Base-by-base conservation (phyloP, 2,329 filamentous ascomycete species). In the Balansia obtecta region DNA sequence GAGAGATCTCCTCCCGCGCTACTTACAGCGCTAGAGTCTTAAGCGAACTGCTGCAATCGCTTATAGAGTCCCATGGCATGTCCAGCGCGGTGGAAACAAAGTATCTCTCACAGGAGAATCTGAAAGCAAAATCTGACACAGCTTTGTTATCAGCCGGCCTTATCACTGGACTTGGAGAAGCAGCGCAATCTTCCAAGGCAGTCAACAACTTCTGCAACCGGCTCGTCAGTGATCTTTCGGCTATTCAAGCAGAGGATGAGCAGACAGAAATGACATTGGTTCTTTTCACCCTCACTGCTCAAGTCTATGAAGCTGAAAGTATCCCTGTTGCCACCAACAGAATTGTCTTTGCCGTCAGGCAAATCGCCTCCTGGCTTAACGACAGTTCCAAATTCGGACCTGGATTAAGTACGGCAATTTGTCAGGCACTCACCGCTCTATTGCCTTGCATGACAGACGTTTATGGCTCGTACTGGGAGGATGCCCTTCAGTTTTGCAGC, bases 391-490 rank as follows among this genome's bases (percentile, higher is more conserved):
- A 67, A 1, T 53, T 78, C 1, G 66, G 71, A 20, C 60, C 65
- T n/a, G 64, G 66, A 50, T 55, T 78, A n/a, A 63, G 69, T 53
- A 62, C 74, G 32, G 68, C 79, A 68, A 66, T 75, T 54, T 77
- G 80, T 61, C 68, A 82, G 58, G 73, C 72, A 53, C 60, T 88
- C 49, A 69, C 77, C 2, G 67, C 71, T 3, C 69, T 95, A 3
- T 66, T 96, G 0, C 86, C 87, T 2, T 77, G 77, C 40, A 83
- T 96, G 58, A 78, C 80, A 52, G 85, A 89, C 45, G 81, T 95
- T 1, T 96, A 95, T 59, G 93, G 91, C 0, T 80, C 86, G 0
- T 87, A 95, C 61, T 98, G 93, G 93, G 77, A 83, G 47, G 77
- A 77, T 45, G 66, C 76, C 0, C 66, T 88, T 16, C 71, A 77